Percentiles rank a stretch among this genome's conserved stretches.
These are phyloP conservation scores for Microascus cirrosus DNA, from an alignment of 2,329 filamentous ascomycete species.

Conservation along the genomic window DNA sequence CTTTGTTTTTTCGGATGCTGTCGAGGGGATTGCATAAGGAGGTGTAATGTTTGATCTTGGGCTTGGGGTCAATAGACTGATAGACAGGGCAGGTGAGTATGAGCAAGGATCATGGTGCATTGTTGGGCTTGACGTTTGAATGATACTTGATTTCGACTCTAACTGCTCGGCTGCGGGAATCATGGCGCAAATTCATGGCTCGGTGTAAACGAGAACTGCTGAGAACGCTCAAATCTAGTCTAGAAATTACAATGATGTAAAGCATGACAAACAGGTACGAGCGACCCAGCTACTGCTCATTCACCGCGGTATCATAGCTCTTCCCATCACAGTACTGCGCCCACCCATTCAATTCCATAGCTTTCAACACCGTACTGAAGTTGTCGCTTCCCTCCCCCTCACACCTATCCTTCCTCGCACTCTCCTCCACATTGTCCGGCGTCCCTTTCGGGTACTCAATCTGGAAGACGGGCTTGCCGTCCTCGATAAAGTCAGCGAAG, in stretches of 20 bases:
- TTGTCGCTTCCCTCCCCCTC: slow-evolving; percentile 27
- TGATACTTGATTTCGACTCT: too few species aligned
- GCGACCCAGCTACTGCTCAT: neutral
- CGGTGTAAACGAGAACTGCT: too few species aligned
- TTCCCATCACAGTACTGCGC: slow-evolving; percentile 40
- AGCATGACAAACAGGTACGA: neutral
- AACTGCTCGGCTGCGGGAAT: too few species aligned
- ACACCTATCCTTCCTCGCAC: slow-evolving; percentile 24
- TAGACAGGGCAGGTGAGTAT: too few species aligned
- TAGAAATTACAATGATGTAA: neutral
- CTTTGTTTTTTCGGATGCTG: neutral
- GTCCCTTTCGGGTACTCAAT: slow-evolving; percentile 56
- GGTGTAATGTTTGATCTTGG: neutral
- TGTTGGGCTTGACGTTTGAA: too few species aligned
- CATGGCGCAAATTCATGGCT: too few species aligned
- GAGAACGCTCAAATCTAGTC: neutral
- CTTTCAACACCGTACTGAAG: slow-evolving; percentile 57
- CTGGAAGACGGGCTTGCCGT: slow-evolving; percentile 59
- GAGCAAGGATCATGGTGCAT: too few species aligned
- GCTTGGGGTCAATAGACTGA: neutral
- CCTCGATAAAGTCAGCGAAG: slow-evolving; percentile 45
- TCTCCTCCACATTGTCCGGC: slow-evolving; percentile 20
- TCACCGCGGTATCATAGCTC: slow-evolving; percentile 13
- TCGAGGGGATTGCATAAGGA: neutral
- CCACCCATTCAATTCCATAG: slow-evolving; percentile 52